A percentile compares a stretch with the other conserved stretches of the same genome.
Conservation (phyloP, 768 basidiomycete species). For the Macrolepiota albuminosa region DNA sequence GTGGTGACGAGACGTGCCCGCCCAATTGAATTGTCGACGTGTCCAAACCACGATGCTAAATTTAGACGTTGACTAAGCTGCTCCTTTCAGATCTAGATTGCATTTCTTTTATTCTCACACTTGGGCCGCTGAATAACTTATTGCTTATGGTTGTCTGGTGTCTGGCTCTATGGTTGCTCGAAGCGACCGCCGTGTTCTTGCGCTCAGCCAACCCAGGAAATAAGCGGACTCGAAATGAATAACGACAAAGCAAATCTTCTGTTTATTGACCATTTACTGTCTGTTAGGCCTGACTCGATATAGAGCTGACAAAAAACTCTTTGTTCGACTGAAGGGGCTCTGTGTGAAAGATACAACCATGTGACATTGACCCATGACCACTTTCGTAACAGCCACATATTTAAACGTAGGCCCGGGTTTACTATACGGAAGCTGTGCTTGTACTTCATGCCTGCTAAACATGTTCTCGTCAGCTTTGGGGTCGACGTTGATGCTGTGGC, state of each 20-base stretch:
- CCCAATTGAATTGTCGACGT: slow-evolving; percentile 13
- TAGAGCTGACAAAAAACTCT: not conserved
- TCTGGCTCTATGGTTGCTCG: too few relatives aligned
- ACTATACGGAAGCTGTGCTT: not conserved
- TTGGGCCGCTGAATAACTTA: not conserved
- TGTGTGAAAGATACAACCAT: not conserved
- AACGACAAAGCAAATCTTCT: not conserved
- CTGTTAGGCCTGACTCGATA: too few relatives aligned
- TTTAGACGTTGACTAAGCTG: slow-evolving; percentile 14
- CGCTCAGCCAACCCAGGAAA: not conserved
- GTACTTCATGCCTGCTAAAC: slow-evolving; percentile 41
- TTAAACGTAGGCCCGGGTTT: not conserved
- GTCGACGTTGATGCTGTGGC: slow-evolving; percentile 77
- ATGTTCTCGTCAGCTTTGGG: slow-evolving; percentile 55
- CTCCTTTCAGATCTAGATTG: not conserved
- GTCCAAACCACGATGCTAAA: slow-evolving; percentile 13
- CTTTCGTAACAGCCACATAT: not conserved
- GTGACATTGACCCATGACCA: not conserved
- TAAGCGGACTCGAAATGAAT: not conserved
- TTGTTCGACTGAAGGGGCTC: too few relatives aligned
- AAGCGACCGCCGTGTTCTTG: not conserved
- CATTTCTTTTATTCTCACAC: not conserved
- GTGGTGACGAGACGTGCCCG: slow-evolving; percentile 4
- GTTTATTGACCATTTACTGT: not conserved
- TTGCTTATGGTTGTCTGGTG: too few relatives aligned